Conservation (phyloP, 2,329 filamentous ascomycete genomes). For the Simplicillium sp. region DNA sequence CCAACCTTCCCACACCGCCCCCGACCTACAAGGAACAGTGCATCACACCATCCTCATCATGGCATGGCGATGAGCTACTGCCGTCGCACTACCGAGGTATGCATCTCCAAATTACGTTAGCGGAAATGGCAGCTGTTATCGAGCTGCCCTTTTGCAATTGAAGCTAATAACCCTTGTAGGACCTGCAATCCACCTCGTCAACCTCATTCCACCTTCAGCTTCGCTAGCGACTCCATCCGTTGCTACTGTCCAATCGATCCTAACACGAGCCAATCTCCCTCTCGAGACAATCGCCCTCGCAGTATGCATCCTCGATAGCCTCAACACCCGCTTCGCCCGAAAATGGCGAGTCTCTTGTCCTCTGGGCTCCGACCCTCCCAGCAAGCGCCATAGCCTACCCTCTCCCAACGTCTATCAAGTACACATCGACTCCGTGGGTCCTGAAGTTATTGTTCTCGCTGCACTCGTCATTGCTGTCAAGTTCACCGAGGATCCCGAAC, state of each 20-base stretch:
- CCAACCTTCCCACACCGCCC: constrained; percentile 58
- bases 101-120: constrained; percentile 7
- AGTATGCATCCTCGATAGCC: constrained; percentile 57
- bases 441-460: constrained; percentile 54
- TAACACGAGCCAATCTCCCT: constrained; percentile 46
- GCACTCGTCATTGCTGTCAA: constrained; percentile 57
- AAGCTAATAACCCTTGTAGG: constrained; percentile 28
- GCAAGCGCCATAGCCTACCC: constrained; percentile 40
- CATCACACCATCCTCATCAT: constrained; percentile 16
- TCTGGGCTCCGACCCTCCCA: constrained; percentile 20
- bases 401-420: constrained; percentile 26
- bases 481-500: constrained; percentile 52
- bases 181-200: constrained; percentile 55
- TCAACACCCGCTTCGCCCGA: constrained; percentile 52
- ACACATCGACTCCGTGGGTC: constrained; percentile 52
- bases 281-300: constrained; percentile 55
- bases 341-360: constrained; percentile 53
- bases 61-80: constrained; percentile 34
- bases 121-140: too few relatives aligned
- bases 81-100: constrained; percentile 25
- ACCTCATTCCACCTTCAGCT: constrained; percentile 54
- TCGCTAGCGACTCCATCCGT: constrained; percentile 51
- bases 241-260: constrained; percentile 48
- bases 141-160: background rate
- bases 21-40: constrained; percentile 39